phyloP scores from a whole-genome alignment of 768 basidiomycete species.

The Russula griseocarnosa region DNA sequence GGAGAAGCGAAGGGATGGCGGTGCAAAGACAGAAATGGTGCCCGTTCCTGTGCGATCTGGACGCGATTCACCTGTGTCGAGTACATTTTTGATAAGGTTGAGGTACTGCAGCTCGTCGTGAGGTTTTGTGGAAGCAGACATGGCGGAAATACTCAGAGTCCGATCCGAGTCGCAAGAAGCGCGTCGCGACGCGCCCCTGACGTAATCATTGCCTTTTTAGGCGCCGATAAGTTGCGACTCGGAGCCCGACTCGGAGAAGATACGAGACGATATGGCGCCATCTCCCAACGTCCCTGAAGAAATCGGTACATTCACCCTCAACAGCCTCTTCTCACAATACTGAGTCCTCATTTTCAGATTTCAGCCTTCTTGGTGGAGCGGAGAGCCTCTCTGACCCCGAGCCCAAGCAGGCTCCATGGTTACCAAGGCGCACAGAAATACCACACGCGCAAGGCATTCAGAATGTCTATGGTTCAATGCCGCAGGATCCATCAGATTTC shows the following conservation, averaged over 20 bases:
- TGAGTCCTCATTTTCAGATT: conserved; percentile 45
- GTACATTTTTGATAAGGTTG: conserved; percentile 68
- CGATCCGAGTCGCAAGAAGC: background rate
- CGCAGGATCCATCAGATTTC: conserved; percentile 80
- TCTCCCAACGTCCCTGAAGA: conserved; percentile 26
- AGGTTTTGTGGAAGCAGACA: conserved; percentile 3
- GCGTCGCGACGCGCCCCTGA: conserved; percentile 25
- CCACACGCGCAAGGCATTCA: conserved; percentile 44
- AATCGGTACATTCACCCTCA: conserved; percentile 11
- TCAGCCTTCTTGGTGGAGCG: conserved; percentile 78
- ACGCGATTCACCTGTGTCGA: conserved; percentile 70
- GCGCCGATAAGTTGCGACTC: too few relatives aligned
- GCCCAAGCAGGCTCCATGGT: conserved; percentile 40
- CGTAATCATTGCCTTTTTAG: conserved; percentile 14
- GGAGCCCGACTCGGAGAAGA: background rate
- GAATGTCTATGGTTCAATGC: conserved; percentile 46
- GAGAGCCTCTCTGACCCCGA: conserved; percentile 67
- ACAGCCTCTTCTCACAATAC: background rate
- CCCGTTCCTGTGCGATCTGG: conserved; percentile 95
- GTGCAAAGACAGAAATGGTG: conserved; percentile 88
- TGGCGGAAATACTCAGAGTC: background rate
- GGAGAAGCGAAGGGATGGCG: conserved; percentile 84
- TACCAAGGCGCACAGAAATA: conserved; percentile 50
- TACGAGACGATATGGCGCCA: conserved; percentile 22
- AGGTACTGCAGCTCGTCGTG: conserved; percentile 94